Percentiles rank a stretch among this genome's conserved stretches.
Conservation (phyloP, 2,329 filamentous ascomycete genomes). For the Verticillium alfalfae region DNA sequence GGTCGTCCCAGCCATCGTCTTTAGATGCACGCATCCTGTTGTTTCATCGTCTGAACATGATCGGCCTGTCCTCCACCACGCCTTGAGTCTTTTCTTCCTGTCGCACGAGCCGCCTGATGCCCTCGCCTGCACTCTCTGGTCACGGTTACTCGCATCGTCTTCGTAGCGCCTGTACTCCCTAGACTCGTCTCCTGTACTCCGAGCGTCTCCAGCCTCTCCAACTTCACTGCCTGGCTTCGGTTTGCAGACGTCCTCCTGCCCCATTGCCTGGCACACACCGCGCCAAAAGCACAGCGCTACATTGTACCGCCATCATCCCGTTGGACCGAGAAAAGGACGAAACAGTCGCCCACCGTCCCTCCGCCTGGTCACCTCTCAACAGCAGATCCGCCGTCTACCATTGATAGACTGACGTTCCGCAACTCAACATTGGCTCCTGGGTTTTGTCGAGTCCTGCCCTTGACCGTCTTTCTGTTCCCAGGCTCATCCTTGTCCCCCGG, state of each 20-base stretch:
- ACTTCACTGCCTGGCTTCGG: not conserved
- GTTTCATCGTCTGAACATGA: slow-evolving; percentile 9
- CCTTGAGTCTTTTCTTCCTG: slow-evolving; percentile 7
- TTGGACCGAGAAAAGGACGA: slow-evolving; percentile 7
- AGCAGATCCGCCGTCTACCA: not conserved
- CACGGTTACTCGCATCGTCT: slow-evolving; percentile 7
- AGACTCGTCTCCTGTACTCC: slow-evolving; percentile 7
- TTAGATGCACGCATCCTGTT: not conserved
- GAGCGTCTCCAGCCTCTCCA: slow-evolving; percentile 7
- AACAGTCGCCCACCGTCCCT: not conserved
- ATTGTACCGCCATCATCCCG: not conserved
- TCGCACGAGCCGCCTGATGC: slow-evolving; percentile 8
- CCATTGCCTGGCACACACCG: not conserved
- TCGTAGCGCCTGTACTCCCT: slow-evolving; percentile 3
- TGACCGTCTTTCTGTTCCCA: slow-evolving; percentile 12
- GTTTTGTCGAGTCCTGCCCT: slow-evolving; percentile 4
- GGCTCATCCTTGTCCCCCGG: slow-evolving; percentile 11
- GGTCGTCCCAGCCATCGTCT: not conserved
- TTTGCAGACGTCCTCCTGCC: not conserved
- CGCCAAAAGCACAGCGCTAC: not conserved
- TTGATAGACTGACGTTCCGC: not conserved
- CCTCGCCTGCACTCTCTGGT: not conserved
- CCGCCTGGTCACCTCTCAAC: not conserved
- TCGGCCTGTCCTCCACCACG: slow-evolving; percentile 5
- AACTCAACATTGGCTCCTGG: not conserved